Percentiles rank a stretch among this genome's conserved stretches.
phyloP scores from a whole-genome alignment of 2,329 filamentous ascomycete genomes.

The Penicillium sp. region DNA sequence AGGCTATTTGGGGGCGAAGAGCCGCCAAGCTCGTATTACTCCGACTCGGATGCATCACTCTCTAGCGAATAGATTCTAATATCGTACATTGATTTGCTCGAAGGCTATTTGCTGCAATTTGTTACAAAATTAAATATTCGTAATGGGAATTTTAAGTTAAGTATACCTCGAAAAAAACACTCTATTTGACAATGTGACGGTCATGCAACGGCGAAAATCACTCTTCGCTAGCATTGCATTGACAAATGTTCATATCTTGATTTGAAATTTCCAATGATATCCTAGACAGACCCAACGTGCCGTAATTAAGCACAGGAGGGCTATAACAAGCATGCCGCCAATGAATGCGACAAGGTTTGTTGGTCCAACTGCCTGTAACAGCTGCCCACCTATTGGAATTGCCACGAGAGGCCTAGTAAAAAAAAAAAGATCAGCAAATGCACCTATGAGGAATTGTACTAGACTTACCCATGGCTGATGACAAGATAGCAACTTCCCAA shows the following conservation, averaged over 20 bases:
- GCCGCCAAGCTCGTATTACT: too few species aligned
- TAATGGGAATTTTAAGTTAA: background rate
- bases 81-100: too few species aligned
- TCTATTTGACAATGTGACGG: background rate
- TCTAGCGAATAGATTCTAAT: too few species aligned
- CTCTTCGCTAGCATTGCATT: background rate
- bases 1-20: too few species aligned
- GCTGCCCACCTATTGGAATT: constrained; percentile 4
- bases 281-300: constrained; percentile 3
- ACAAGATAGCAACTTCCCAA: constrained; percentile 4
- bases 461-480: constrained; percentile 4
- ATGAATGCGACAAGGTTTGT: constrained; percentile 1
- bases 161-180: background rate
- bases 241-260: background rate
- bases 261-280: background rate
- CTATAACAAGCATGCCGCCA: background rate
- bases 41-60: too few species aligned
- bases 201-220: background rate
- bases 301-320: background rate
- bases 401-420: background rate
- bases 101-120: too few species aligned
- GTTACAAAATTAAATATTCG: background rate
- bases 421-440: background rate
- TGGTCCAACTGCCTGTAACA: constrained; percentile 1
- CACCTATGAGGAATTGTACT: background rate